These are phyloP conservation scores for Nelumbo lutea DNA, from an alignment of 164 flowering plant genomes.

Conservation along the genomic window DNA sequence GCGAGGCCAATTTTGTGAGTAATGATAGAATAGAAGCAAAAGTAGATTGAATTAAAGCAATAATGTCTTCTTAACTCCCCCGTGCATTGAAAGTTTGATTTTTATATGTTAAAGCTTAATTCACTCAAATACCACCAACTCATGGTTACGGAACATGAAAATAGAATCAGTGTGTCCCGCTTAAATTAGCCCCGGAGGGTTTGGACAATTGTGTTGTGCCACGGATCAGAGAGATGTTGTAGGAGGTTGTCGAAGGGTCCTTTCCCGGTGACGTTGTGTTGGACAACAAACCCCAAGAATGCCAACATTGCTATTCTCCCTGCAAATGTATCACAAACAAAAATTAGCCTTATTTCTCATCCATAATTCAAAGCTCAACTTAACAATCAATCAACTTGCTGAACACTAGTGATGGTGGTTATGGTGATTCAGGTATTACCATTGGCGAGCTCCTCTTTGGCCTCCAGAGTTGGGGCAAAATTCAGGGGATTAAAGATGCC, in stretches of 20 bases:
- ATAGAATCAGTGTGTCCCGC: background rate
- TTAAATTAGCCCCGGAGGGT: conserved; percentile 35
- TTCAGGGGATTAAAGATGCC: conserved; percentile 88
- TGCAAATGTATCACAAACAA: conserved; percentile 8
- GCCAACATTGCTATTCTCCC: conserved; percentile 60
- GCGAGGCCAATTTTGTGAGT: too few relatives aligned
- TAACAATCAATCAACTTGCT: too few relatives aligned
- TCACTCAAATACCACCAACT: conserved; percentile 8
- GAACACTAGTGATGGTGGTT: too few relatives aligned
- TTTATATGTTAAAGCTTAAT: conserved; percentile 22
- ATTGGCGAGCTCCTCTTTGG: conserved; percentile 97
- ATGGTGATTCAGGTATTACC: conserved; percentile 33
- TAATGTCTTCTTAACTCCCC: conserved; percentile 19
- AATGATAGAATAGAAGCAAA: background rate
- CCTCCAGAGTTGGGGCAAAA: conserved; percentile 69
- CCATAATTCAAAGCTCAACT: too few relatives aligned
- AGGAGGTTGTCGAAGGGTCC: conserved; percentile 92
- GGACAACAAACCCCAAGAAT: conserved; percentile 83
- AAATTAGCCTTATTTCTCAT: too few relatives aligned
- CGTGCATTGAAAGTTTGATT: conserved; percentile 30
- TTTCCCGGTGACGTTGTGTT: conserved; percentile 88
- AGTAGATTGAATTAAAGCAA: conserved; percentile 10
- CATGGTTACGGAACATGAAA: conserved; percentile 18
- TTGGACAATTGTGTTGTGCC: conserved; percentile 99
- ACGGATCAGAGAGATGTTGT: conserved; percentile 96